Evolutionary conservation across 805 yeast species (phyloP).

Genomic region (Clavispora asparagi): DNA sequence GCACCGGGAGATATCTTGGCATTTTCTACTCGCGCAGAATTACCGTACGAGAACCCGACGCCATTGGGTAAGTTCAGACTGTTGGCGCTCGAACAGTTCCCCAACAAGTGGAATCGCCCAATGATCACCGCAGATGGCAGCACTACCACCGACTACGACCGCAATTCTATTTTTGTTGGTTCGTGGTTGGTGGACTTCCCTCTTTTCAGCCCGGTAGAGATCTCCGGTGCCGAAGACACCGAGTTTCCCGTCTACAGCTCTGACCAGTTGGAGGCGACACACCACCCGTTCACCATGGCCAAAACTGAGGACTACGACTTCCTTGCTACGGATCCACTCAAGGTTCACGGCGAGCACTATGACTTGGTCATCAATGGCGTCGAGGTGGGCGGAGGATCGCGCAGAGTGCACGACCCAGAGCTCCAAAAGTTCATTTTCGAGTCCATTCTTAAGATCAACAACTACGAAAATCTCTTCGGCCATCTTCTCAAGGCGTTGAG

Average conservation of each 20-base stretch:
- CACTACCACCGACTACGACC: conserved; percentile 10
- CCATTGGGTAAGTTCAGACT: conserved; percentile 88
- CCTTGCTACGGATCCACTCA: conserved; percentile 50
- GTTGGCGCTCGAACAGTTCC: conserved; percentile 53
- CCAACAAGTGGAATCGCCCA: conserved; percentile 45
- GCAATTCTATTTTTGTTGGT: conserved; percentile 47
- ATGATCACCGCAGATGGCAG: conserved; percentile 14
- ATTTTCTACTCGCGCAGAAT: conserved; percentile 62
- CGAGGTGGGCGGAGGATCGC: conserved; percentile 95
- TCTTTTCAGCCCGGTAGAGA: conserved; percentile 72
- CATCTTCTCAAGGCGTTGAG: conserved; percentile 78
- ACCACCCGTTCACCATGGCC: conserved; percentile 97
- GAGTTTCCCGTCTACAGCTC: conserved; percentile 61
- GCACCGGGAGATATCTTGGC: conserved; percentile 71
- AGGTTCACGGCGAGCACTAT: conserved; percentile 84
- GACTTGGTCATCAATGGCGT: conserved; percentile 92
- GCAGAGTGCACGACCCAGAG: conserved; percentile 84
- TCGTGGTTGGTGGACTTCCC: conserved; percentile 94
- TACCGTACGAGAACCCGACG: conserved; percentile 88
- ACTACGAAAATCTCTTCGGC: conserved; percentile 68
- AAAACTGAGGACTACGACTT: conserved; percentile 59
- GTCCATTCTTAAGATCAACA: conserved; percentile 51
- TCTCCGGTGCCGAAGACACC: conserved; percentile 8
- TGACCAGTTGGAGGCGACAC: conserved; percentile 60
- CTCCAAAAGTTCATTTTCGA: conserved; percentile 72